Conservation (phyloP, 768 basidiomycete genomes). For the Collybia sordida region DNA sequence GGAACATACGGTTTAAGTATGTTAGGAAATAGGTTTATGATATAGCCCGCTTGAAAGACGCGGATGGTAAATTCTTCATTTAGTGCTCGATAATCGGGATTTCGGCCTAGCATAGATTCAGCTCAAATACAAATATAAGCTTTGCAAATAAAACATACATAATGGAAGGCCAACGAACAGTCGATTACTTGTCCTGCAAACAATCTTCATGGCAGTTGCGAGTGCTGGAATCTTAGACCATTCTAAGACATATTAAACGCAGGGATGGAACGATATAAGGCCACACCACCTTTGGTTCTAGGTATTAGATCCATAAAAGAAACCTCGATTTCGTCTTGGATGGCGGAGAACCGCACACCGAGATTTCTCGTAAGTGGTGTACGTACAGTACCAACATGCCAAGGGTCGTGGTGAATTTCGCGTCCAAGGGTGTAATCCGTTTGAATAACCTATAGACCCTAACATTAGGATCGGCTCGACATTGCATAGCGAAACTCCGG, state of each 20-base stretch:
- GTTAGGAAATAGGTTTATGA: conserved; percentile 33
- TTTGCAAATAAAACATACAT: conserved; percentile 28
- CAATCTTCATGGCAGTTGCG: conserved; percentile 29
- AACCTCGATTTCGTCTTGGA: conserved; percentile 42
- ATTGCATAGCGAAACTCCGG: conserved; percentile 20
- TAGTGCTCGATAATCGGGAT: conserved; percentile 30
- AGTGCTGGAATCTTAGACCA: conserved; percentile 31
- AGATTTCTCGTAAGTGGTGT: conserved; percentile 37
- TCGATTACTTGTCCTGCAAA: conserved; percentile 41
- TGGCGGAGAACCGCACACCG: conserved; percentile 30
- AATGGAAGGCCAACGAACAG: conserved; percentile 44
- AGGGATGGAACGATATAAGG: not conserved
- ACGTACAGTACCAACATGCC: conserved; percentile 30
- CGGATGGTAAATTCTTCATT: conserved; percentile 29
- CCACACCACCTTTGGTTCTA: conserved; percentile 23
- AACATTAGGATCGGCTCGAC: conserved; percentile 33
- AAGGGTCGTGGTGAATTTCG: conserved; percentile 25
- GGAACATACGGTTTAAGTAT: conserved; percentile 38
- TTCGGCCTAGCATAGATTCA: conserved; percentile 23
- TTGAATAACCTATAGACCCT: conserved; percentile 29
- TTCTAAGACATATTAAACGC: conserved; percentile 18
- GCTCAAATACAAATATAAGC: not conserved
- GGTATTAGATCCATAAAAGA: conserved; percentile 41
- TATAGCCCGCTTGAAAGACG: conserved; percentile 23
- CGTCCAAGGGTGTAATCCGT: conserved; percentile 35